Conservation (phyloP, 176 grass and related monocot genomes). For the Lolium rigidum region DNA sequence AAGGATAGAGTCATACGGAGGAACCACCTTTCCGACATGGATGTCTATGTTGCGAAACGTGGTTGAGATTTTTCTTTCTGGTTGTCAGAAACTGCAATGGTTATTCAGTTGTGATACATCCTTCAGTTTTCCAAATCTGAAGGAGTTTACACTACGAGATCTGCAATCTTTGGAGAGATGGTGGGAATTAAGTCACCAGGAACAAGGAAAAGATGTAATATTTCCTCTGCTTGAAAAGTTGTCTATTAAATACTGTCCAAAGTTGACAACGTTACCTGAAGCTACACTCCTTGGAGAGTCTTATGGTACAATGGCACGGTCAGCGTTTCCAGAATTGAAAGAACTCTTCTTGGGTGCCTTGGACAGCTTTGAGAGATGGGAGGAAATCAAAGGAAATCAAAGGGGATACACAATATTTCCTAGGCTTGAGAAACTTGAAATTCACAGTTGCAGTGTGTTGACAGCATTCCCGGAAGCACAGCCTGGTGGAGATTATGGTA, state of each 20-base stretch:
- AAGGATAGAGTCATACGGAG: background rate
- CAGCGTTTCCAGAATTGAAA: background rate
- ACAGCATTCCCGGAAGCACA: background rate
- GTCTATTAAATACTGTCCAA: background rate
- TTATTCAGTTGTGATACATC: background rate
- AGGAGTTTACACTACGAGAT: background rate
- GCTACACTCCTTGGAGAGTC: background rate
- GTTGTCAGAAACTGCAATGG: background rate
- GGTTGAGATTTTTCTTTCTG: background rate
- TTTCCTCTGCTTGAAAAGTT: constrained; percentile 6
- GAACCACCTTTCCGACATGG: background rate
- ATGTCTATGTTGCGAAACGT: background rate
- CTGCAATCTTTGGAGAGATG: background rate
- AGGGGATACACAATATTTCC: background rate
- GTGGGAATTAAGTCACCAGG: background rate
- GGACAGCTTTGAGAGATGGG: background rate
- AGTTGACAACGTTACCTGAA: background rate
- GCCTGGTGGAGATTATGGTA: background rate
- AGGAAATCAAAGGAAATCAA: background rate
- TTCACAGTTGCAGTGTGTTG: background rate
- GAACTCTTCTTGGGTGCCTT: background rate
- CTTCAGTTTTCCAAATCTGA: constrained; percentile 21
- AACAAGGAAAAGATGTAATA: background rate
- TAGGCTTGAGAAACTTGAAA: background rate
- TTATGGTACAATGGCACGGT: background rate